A percentile compares a stretch with the other conserved stretches of the same genome.
phyloP scores from a whole-genome alignment of 148 eudicot genomes.

The Persicaria maculosa region DNA sequence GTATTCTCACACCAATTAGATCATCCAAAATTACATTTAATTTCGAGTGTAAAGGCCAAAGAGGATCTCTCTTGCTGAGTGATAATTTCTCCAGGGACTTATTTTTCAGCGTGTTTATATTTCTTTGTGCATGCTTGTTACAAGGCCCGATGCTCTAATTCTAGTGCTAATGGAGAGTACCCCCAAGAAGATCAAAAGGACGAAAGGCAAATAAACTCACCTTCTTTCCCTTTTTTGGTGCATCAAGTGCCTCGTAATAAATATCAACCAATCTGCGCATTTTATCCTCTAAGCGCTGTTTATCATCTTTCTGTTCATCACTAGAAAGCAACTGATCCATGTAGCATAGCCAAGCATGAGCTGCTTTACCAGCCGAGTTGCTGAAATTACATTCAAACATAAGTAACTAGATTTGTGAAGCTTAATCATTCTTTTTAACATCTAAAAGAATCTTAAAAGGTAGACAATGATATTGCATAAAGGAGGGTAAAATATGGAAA shows the following conservation, averaged over 20 bases:
- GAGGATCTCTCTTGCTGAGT: too few species aligned
- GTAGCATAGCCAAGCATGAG: conserved; percentile 46
- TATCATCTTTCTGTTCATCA: conserved; percentile 25
- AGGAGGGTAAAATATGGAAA: neutral
- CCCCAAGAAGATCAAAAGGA: neutral
- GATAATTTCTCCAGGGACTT: too few species aligned
- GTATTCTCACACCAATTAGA: too few species aligned
- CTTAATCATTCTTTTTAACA: too few species aligned
- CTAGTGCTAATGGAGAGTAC: neutral
- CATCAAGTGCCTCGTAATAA: conserved; percentile 74
- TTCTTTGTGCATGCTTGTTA: too few species aligned
- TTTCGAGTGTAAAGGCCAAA: too few species aligned
- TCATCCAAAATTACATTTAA: too few species aligned
- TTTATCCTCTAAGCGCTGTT: conserved; percentile 16
- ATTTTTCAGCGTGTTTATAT: too few species aligned
- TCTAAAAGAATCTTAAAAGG: neutral
- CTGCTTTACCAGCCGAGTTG: conserved; percentile 33
- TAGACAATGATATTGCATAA: neutral
- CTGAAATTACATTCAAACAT: conserved; percentile 24
- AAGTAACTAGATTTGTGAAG: neutral
- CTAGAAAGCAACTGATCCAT: conserved; percentile 50
- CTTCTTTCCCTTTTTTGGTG: conserved; percentile 67
- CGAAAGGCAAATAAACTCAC: conserved; percentile 19
- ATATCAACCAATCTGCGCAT: conserved; percentile 40
- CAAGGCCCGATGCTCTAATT: too few species aligned